These are phyloP conservation scores for Colletotrichum magnum DNA, from an alignment of 2,329 filamentous ascomycete species.

Conservation along the genomic window DNA sequence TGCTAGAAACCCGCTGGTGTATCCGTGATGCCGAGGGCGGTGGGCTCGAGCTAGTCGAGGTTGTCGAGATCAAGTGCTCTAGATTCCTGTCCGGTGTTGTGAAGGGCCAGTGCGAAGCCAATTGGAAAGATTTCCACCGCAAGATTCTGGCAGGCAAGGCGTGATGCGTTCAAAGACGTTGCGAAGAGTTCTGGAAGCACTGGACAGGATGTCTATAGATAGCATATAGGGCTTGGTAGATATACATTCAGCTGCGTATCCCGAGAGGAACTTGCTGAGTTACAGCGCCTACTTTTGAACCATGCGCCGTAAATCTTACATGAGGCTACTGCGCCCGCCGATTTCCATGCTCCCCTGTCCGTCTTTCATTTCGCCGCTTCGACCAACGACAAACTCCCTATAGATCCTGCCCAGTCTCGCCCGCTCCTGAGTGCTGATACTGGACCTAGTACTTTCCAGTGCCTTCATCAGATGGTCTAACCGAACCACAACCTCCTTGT, in stretches of 20 bases:
- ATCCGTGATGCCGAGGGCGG: conserved; percentile 48
- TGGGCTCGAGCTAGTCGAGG: conserved; percentile 62
- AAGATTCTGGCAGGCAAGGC: conserved; percentile 54
- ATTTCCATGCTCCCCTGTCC: conserved; percentile 94
- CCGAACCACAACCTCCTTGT: conserved; percentile 81
- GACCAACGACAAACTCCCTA: conserved; percentile 89
- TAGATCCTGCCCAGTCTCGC: conserved; percentile 85
- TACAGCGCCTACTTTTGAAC: background rate
- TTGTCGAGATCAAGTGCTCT: conserved; percentile 65
- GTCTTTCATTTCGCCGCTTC: conserved; percentile 95
- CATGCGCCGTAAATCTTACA: conserved; percentile 66
- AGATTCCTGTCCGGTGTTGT: conserved; percentile 63
- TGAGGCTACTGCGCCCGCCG: conserved; percentile 92
- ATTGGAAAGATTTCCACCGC: conserved; percentile 65
- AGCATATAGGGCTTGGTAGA: conserved; percentile 4
- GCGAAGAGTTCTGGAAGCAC: background rate
- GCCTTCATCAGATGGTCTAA: conserved; percentile 89
- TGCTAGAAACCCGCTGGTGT: conserved; percentile 69
- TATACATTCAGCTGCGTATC: background rate
- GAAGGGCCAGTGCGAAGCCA: conserved; percentile 64
- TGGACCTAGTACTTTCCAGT: conserved; percentile 82
- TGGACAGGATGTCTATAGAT: background rate
- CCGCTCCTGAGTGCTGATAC: conserved; percentile 85
- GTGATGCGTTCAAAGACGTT: background rate
- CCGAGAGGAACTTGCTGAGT: background rate